Evolutionary conservation across 441 rosid genomes (phyloP).

Genomic region (Corymbia citriodora): DNA sequence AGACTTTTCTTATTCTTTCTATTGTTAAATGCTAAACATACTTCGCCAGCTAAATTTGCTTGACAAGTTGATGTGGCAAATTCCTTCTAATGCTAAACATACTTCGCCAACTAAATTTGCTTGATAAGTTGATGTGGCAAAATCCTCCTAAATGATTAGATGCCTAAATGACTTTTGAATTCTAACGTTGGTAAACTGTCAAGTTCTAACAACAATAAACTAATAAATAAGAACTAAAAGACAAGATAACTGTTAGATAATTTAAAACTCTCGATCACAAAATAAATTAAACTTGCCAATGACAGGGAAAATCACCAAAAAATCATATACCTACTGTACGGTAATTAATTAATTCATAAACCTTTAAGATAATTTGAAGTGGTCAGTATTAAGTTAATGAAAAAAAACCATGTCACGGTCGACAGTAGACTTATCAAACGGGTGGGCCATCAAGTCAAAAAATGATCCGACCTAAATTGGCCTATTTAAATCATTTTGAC

Average conservation of each 20-base stretch:
- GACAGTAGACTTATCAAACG: not conserved
- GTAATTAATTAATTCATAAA: fast-evolving
- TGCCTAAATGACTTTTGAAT: not conserved
- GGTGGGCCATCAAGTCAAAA: not conserved
- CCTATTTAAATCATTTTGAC: too few relatives aligned
- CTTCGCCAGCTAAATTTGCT: not conserved
- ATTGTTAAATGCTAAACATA: not conserved
- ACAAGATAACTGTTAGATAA: not conserved
- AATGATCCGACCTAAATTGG: not conserved
- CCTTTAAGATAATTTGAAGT: not conserved
- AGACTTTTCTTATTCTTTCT: not conserved
- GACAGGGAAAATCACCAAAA: not conserved
- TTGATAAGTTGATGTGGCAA: not conserved
- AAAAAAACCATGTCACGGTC: too few relatives aligned
- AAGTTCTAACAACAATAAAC: not conserved
- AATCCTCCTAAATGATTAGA: not conserved
- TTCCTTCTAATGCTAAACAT: not conserved
- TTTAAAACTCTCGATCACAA: not conserved
- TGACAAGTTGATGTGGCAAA: not conserved
- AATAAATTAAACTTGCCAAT: not conserved
- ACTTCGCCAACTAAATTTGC: not conserved
- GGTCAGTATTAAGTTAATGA: too few relatives aligned
- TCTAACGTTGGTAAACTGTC: not conserved
- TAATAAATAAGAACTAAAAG: not conserved
- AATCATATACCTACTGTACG: not conserved